Conservation (phyloP, 345 rosid species). For the Pistacia integerrima region DNA sequence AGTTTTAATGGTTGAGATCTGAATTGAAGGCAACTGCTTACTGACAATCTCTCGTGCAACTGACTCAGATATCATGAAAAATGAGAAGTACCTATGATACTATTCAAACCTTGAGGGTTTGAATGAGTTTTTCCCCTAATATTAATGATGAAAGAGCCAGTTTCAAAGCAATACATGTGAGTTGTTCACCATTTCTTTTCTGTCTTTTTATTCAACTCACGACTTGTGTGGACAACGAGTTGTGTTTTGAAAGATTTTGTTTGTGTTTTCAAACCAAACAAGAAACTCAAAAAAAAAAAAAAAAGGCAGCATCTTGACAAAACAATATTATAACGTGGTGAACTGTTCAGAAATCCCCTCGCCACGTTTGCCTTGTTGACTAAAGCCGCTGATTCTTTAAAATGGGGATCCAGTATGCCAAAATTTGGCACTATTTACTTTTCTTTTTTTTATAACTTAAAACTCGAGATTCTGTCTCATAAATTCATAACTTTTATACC, state of each 20-base stretch:
- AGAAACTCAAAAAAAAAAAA: background rate
- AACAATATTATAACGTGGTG: constrained; percentile 1
- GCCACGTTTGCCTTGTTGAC: constrained; percentile 17
- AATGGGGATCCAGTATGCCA: background rate
- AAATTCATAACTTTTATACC: too few species aligned
- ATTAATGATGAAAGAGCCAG: background rate
- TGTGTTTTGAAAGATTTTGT: background rate
- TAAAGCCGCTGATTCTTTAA: background rate
- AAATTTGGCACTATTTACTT: background rate
- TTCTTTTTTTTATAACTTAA: too few species aligned
- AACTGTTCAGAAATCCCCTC: background rate
- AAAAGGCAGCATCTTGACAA: background rate
- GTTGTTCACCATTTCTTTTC: background rate
- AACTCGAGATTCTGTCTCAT: too few species aligned
- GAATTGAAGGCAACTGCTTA: background rate
- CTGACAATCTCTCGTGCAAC: constrained; percentile 10
- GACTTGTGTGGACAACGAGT: background rate
- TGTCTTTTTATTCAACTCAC: background rate
- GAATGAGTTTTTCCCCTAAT: background rate
- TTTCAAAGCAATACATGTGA: background rate
- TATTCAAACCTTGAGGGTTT: background rate
- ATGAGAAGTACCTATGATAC: too few species aligned
- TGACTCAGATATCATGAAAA: background rate
- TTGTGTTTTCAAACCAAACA: too few species aligned
- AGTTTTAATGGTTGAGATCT: background rate